Evolutionary conservation across 202 grass and related monocot genomes (phyloP), one percentile per base, ranked within the genome.

Genomic region (Elaeis oleifera): DNA sequence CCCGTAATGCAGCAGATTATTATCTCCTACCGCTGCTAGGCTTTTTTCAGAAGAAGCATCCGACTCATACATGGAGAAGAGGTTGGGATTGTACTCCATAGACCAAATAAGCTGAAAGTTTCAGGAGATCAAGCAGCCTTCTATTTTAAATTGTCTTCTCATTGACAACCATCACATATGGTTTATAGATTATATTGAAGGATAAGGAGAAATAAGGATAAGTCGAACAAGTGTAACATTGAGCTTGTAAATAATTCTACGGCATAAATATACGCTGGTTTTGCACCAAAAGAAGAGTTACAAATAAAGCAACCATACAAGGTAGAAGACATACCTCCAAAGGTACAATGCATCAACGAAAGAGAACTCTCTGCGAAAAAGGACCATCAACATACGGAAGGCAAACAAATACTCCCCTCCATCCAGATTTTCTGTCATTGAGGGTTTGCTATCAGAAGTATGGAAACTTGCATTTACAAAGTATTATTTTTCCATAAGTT

Each of bases 351-450:
- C 75, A 68, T 89, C 94, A 49, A 92, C 85, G 78, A 99, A 99
- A 25, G 94, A 87, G 82, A 92, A 99, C 68, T 99, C 94, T 80
- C 94, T 86, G 18, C 94, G 84, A 76, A 92, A 99, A 75, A 99
- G 72, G 80, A 94, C 88, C 88, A 97, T 97, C 77, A 97, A 70
- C 85, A 97, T 97, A 49, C 94, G 82, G 49, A 97, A 97, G 44
- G 94, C 94, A 72, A 97, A 97, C 77, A 97, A 81, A 55, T 92
- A 97, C 61, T 97, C 94, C 18, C 94, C 94, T 72, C 88, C 94
- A 77, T 97, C 94, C 74, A 92, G 71, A 73, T 86, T 84, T 70
- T 92, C 94, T 97, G 88, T 74, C 53, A 83, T 23, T 53, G 59
- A 44, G 13, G 36, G 39, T 16, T 75, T 13, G 55, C 70, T 48